Evolutionary conservation across 2,329 filamentous ascomycete genomes (phyloP), one percentile per base, ranked within the genome.

Genomic region (Colletotrichum phormii): DNA sequence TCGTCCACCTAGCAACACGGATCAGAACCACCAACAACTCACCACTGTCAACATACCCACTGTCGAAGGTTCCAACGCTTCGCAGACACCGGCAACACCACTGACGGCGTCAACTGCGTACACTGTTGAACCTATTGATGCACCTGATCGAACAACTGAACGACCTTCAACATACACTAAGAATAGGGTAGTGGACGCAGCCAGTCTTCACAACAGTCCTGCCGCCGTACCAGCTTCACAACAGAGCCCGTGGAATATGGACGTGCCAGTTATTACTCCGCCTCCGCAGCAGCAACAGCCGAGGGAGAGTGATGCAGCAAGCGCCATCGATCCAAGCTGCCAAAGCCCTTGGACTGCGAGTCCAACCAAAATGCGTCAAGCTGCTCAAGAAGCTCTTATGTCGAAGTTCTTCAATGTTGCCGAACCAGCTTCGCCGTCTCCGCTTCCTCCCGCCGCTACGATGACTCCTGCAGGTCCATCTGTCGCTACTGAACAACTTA

Each of bases 311-410:
- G 29, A n/a, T 15, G n/a, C 51, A 11, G 13, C 12, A 11, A 73
- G 29, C 46, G 24, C 53, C 11, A n/a, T 72, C 9, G 51, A 58
- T 33, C 58, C 71, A 13, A 24, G 33, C n/a, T 64, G 26, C 8
- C 71, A 73, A 31, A 73, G 71, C 8, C 68, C 68, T 75, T 80
- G 72, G 75, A 42, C 78, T 68, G 26, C 66, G 75, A n/a, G 74
- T 74, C 29, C 65, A 59, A 11, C 58, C 75, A 57, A 53, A 75
- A 42, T 67, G 22, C 51, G 54, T 8, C 46, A 55, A 31, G 64
- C 54, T n/a, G 70, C 70, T 8, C 42, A 60, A 61, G 64, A 60
- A 33, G 61, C 54, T n/a, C 46, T 73, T 4, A 42, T 51, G 29
- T 54, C 65, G 15, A 51, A 7, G 1, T 22, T 37, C 29, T 57